Evolutionary conservation across 1,284 basidiomycete genomes (phyloP), one percentile per base, ranked within the genome.

Genomic region (Pseudomicrostroma phylloplanum): DNA sequence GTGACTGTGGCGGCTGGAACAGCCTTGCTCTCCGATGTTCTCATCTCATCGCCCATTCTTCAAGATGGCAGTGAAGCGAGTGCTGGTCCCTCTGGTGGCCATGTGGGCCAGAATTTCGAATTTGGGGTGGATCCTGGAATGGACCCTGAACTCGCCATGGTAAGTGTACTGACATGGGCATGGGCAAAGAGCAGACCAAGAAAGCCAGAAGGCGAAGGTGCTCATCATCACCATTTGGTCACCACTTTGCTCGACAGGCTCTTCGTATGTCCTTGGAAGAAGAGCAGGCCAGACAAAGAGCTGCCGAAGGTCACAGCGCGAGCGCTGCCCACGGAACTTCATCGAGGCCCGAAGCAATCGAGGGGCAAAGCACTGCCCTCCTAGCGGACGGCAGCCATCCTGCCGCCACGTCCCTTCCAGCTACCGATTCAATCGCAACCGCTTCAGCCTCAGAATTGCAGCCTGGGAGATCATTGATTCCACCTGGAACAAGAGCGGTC

Each of bases 211-310:
- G 17, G 55, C 6, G 13, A 56, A 43, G 55, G 12, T 43, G 55
- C 55, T 56, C 15, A 39, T 26, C 55, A 57, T 39, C 23, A 36
- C 55, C 46, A 59, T 57, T 30, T 41, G 56, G 65, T 68, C 64
- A 62, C 66, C 56, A 4, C 26, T 19, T 54, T 41, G 26, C n/a
- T 23, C 57, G 12, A 30, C 62, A 96, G 92, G 94, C 92, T 12
- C 84, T 98, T 51, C 89, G 94, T 46, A 91, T 98, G 88, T 97
- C 93, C 0, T 87, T 98, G 84, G 91, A 96, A 81, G 94, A 98
- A 81, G 94, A 93, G 65, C 88, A 90, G 78, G 92, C 92, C 40
- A 86, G 92, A 23, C 89, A 90, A 59, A 64, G 73, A 17, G 70
- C 76, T 12, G 63, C 71, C 26, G 72, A 75, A 39, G 65, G 64